phyloP scores from a whole-genome alignment of 345 rosid genomes.

The Eutrema heterophyllum region DNA sequence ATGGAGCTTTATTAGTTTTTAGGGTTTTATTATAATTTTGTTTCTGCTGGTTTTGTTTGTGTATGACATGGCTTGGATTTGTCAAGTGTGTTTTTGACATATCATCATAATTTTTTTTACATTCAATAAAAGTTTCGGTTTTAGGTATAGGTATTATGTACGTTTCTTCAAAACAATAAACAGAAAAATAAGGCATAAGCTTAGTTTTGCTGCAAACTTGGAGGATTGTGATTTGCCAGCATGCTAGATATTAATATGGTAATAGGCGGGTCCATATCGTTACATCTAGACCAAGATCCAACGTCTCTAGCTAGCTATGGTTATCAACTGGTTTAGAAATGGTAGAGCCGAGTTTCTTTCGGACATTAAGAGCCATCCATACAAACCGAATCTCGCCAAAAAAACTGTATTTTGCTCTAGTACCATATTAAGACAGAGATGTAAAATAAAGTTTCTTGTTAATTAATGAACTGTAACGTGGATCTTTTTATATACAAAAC shows the following conservation, averaged over 20 bases:
- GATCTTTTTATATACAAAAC: too few relatives aligned
- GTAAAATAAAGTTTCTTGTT: too few relatives aligned
- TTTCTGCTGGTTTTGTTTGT: constrained; percentile 10
- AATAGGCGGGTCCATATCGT: neutral
- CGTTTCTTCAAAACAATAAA: neutral
- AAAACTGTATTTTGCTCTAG: too few relatives aligned
- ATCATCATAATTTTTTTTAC: neutral
- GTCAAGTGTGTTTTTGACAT: neutral
- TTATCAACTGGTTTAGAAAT: too few relatives aligned
- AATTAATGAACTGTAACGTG: too few relatives aligned
- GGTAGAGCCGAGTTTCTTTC: neutral
- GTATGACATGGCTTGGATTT: neutral
- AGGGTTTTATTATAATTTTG: constrained; percentile 7
- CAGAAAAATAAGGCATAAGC: constrained; percentile 6
- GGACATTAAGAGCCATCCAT: too few relatives aligned
- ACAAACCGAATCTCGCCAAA: too few relatives aligned
- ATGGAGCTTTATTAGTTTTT: neutral
- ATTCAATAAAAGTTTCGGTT: neutral
- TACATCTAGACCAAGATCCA: too few relatives aligned
- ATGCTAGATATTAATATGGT: constrained; percentile 29
- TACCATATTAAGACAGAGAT: too few relatives aligned
- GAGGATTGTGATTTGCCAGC: constrained; percentile 89
- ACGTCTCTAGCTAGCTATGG: too few relatives aligned
- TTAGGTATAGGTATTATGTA: neutral
- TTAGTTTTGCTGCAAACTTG: constrained; percentile 82